These are phyloP conservation scores for Pseudozyma sp. DNA, from an alignment of 1,284 basidiomycete genomes.

Conservation along the genomic window DNA sequence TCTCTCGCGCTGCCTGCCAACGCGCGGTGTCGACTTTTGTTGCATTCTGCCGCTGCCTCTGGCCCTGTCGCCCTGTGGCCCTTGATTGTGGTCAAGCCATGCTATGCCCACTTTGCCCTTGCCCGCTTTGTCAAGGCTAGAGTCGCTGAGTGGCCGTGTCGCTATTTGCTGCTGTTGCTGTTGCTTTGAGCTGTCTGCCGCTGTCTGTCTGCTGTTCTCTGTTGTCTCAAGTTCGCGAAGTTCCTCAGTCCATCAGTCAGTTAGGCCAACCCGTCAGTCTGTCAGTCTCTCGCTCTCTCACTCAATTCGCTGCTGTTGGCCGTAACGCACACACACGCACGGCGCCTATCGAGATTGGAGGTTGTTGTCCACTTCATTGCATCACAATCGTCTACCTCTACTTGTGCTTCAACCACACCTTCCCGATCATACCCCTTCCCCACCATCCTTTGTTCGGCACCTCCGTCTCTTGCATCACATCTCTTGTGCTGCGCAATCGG, in stretches of 20 bases:
- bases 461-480: too few species aligned
- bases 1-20: too few species aligned
- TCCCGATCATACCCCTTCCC: too few species aligned
- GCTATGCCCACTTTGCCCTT: neutral
- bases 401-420: too few species aligned
- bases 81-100: conserved; percentile 5
- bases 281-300: neutral
- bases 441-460: too few species aligned
- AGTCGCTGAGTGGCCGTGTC: conserved; percentile 1
- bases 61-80: neutral
- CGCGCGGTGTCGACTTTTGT: neutral
- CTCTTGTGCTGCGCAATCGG: too few species aligned
- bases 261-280: too few species aligned
- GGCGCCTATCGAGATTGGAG: too few species aligned
- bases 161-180: conserved; percentile 9
- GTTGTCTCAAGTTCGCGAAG: conserved; percentile 3
- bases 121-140: too few species aligned
- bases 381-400: too few species aligned
- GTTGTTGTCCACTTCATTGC: too few species aligned
- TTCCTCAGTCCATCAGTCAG: neutral
- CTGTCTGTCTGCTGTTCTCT: neutral
- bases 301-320: neutral
- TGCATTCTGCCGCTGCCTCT: neutral
- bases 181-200: neutral
- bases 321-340: too few species aligned